Evolutionary conservation across 2,329 filamentous ascomycete species (phyloP).

Genomic region (Cytospora piceae): DNA sequence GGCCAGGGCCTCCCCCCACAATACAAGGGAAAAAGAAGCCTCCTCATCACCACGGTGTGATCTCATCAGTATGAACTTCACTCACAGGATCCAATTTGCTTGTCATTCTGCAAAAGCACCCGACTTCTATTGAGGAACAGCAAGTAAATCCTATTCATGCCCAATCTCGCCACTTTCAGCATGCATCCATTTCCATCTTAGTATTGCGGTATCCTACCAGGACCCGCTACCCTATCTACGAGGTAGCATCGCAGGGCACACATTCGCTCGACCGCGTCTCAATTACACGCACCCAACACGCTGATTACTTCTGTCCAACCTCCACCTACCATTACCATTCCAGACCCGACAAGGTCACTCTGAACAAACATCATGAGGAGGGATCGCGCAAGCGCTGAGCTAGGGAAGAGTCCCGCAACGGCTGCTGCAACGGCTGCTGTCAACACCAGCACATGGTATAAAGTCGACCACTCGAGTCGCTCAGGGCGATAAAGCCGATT

Average conservation of each 20-base stretch:
- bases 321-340: background rate
- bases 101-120: constrained; percentile 20
- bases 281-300: background rate
- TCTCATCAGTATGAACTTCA: constrained; percentile 3
- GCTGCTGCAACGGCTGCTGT: constrained; percentile 18
- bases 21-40: constrained; percentile 22
- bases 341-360: background rate
- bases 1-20: constrained; percentile 3
- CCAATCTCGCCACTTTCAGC: constrained; percentile 21
- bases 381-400: constrained; percentile 14
- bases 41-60: constrained; percentile 2
- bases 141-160: constrained; percentile 17
- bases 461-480: background rate
- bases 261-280: background rate
- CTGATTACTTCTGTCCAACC: background rate
- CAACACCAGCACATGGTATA: constrained; percentile 8
- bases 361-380: background rate
- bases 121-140: constrained; percentile 9
- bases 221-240: constrained; percentile 21
- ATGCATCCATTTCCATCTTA: constrained; percentile 17
- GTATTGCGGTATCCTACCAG: constrained; percentile 16
- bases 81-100: constrained; percentile 6
- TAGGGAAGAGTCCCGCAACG: constrained; percentile 10
- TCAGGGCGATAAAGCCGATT: constrained; percentile 5
- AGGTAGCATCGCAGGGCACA: constrained; percentile 5